A percentile compares a stretch with the other conserved stretches of the same genome.
These are phyloP conservation scores for Penicillium corylophilum DNA, from an alignment of 2,329 filamentous ascomycete species.

Conservation along the genomic window DNA sequence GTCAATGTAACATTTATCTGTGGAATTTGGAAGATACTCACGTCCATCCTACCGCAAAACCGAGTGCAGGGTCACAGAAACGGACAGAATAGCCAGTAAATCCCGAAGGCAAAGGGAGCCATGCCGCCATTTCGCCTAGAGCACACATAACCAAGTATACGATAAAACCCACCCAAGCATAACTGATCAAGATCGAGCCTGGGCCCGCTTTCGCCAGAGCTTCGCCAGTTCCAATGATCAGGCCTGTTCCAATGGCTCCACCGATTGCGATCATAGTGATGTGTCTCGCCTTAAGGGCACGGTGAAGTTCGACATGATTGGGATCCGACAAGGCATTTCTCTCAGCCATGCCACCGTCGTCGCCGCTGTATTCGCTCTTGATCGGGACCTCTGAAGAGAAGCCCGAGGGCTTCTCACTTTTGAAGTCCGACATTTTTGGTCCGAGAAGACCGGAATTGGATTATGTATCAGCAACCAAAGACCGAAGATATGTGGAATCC, in stretches of 20 bases:
- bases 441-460: background rate
- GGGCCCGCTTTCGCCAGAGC: slow-evolving; percentile 41
- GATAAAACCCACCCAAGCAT: slow-evolving; percentile 50
- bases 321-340: slow-evolving; percentile 26
- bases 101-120: slow-evolving; percentile 73
- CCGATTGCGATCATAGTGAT: slow-evolving; percentile 48
- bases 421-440: slow-evolving; percentile 6
- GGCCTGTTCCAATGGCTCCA: slow-evolving; percentile 45
- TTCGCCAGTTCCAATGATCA: slow-evolving; percentile 43
- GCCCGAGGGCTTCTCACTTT: slow-evolving; percentile 17
- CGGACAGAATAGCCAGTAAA: slow-evolving; percentile 79
- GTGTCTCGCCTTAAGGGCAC: slow-evolving; percentile 43
- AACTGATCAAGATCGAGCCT: slow-evolving; percentile 45
- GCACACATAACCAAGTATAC: slow-evolving; percentile 81
- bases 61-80: slow-evolving; percentile 77
- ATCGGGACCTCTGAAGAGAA: slow-evolving; percentile 16
- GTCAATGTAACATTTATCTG: background rate
- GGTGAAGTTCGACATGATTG: slow-evolving; percentile 38
- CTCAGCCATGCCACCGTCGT: slow-evolving; percentile 19
- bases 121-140: slow-evolving; percentile 81
- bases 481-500: background rate
- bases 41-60: slow-evolving; percentile 74
- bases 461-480: background rate
- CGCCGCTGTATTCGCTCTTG: slow-evolving; percentile 19
- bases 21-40: slow-evolving; percentile 36